phyloP scores from a whole-genome alignment of 2,329 filamentous ascomycete genomes.

The Zasmidium angulare region DNA sequence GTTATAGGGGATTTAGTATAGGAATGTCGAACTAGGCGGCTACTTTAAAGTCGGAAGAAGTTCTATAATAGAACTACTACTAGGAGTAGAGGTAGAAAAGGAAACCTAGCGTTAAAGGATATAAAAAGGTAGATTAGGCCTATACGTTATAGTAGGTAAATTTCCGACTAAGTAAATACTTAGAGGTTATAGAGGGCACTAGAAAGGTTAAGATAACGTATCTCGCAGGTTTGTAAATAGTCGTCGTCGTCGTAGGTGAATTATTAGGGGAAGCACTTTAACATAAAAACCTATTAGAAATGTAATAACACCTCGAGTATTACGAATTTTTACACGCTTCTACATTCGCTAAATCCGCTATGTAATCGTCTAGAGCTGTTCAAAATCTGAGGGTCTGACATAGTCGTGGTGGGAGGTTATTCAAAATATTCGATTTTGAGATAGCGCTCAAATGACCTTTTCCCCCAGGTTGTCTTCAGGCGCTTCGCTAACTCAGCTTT shows the following conservation, averaged over 20 bases:
- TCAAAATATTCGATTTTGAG: no score
- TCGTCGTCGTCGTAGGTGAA: neutral
- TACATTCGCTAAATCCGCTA: neutral
- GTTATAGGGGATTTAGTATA: no score
- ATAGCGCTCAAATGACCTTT: no score
- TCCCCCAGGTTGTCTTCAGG: no score
- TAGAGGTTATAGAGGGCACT: neutral
- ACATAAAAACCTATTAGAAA: neutral
- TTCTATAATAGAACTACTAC: no score
- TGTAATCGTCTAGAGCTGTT: neutral
- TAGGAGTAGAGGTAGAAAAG: no score
- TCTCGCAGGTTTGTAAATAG: neutral
- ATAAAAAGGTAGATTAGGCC: no score
- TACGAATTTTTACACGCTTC: neutral
- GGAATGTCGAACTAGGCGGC: no score
- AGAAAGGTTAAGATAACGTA: neutral
- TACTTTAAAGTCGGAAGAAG: no score
- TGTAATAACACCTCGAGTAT: neutral
- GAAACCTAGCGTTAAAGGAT: no score
- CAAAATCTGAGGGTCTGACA: neutral
- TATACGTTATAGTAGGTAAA: no score
- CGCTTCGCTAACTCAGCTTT: neutral
- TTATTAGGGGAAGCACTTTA: neutral
- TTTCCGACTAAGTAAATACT: no score
- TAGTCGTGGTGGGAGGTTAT: neutral